A percentile compares a stretch with the other conserved stretches of the same genome.
phyloP scores from a whole-genome alignment of 208 protist species.

The Plasmodiophora brassicae region DNA sequence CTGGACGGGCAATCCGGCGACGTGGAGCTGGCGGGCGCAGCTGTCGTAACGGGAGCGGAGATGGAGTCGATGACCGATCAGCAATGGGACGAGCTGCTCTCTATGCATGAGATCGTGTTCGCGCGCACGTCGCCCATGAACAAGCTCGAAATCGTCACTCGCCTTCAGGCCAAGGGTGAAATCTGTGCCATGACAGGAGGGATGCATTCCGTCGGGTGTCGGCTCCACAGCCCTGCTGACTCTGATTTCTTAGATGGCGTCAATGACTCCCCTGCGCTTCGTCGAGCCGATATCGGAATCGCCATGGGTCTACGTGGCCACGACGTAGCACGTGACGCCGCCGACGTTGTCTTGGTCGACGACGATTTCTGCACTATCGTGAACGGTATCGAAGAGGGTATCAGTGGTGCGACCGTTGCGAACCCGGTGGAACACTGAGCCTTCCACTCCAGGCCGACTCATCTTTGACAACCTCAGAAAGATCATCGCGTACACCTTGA shows the following conservation, averaged over 20 bases:
- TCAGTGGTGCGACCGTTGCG: no score
- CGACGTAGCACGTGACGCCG: slow-evolving; percentile 61
- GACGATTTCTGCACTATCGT: slow-evolving; percentile 84
- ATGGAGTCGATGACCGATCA: slow-evolving; percentile 48
- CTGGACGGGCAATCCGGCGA: not conserved
- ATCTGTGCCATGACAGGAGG: slow-evolving; percentile 32
- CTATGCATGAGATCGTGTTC: slow-evolving; percentile 70
- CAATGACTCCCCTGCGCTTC: slow-evolving; percentile 71
- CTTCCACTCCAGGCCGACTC: slow-evolving; percentile 63
- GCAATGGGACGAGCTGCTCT: slow-evolving; percentile 54
- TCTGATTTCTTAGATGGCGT: slow-evolving; percentile 51
- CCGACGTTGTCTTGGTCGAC: slow-evolving; percentile 69
- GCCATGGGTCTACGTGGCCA: slow-evolving; percentile 75
- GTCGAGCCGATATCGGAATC: slow-evolving; percentile 77
- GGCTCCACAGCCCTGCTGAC: not conserved
- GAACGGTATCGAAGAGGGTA: slow-evolving; percentile 29
- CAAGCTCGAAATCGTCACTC: slow-evolving; percentile 69
- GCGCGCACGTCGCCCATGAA: slow-evolving; percentile 75
- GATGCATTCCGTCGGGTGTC: not conserved
- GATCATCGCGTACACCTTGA: slow-evolving; percentile 72
- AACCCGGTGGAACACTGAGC: no score
- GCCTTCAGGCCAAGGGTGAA: slow-evolving; percentile 48
- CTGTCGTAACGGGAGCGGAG: slow-evolving; percentile 53
- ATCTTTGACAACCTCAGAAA: slow-evolving; percentile 84
- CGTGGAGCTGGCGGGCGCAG: slow-evolving; percentile 32